These are phyloP conservation scores for Fusarium anguioides DNA, from an alignment of 2,329 filamentous ascomycete genomes.

Conservation along the genomic window DNA sequence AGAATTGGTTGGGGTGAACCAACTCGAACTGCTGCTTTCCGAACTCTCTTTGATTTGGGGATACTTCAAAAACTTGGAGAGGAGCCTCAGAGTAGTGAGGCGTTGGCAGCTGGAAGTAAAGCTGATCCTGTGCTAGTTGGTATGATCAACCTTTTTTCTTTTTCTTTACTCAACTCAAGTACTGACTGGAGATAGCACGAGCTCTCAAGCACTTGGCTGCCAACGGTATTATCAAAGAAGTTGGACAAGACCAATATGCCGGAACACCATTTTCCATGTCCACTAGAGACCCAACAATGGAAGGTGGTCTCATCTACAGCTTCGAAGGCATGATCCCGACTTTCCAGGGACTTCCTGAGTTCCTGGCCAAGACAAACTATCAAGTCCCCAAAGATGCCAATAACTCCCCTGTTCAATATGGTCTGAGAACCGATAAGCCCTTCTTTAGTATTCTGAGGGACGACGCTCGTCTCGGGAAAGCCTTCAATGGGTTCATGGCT, in stretches of 20 bases:
- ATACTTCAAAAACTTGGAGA: conserved; percentile 25
- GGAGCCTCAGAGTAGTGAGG: conserved; percentile 9
- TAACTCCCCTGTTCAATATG: conserved; percentile 36
- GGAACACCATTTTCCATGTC: conserved; percentile 14
- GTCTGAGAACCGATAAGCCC: conserved; percentile 37
- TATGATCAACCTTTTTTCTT: not conserved
- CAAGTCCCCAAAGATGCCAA: conserved; percentile 45
- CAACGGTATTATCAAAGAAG: conserved; percentile 21
- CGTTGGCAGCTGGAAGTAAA: conserved; percentile 16
- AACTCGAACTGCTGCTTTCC: conserved; percentile 25
- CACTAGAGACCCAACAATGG: conserved; percentile 27
- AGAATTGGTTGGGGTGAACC: conserved; percentile 34
- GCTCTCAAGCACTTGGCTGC: conserved; percentile 19
- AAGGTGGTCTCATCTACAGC: conserved; percentile 27
- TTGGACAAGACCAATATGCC: conserved; percentile 4
- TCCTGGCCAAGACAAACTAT: conserved; percentile 49
- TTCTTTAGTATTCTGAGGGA: conserved; percentile 50
- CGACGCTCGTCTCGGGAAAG: conserved; percentile 44
- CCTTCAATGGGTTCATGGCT: conserved; percentile 52
- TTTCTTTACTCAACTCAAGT: not conserved
- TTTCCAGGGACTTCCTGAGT: conserved; percentile 48
- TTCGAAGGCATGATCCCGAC: conserved; percentile 33
- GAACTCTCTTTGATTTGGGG: conserved; percentile 30
- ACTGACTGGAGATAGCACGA: not conserved
- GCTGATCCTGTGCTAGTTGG: conserved; percentile 19